Percentiles rank a stretch among this genome's conserved stretches.
Evolutionary conservation across 2,329 filamentous ascomycete species (phyloP).

Genomic region (Monosporascus sp.): DNA sequence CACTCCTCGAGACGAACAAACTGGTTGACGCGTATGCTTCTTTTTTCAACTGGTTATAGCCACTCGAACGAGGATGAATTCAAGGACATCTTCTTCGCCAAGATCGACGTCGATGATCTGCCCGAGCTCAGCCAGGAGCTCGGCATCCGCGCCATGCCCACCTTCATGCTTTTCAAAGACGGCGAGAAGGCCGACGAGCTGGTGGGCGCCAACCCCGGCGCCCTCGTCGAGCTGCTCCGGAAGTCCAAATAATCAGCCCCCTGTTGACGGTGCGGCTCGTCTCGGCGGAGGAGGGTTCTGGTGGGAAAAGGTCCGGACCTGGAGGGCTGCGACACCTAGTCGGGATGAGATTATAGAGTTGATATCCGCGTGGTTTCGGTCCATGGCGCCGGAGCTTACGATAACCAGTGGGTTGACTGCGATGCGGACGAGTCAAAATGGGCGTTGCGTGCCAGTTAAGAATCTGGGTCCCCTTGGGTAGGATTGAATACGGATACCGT

Average conservation of each 20-base stretch:
- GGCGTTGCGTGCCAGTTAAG: neutral
- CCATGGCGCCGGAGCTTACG: no score
- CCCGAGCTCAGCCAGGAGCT: slow-evolving; percentile 71
- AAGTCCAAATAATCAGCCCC: slow-evolving; percentile 10
- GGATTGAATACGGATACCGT: neutral
- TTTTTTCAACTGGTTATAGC: slow-evolving; percentile 29
- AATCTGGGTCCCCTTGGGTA: neutral
- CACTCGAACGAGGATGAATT: slow-evolving; percentile 53
- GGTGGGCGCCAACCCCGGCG: slow-evolving; percentile 73
- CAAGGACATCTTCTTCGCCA: slow-evolving; percentile 67
- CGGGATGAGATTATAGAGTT: no score
- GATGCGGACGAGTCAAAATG: no score
- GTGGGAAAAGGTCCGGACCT: no score
- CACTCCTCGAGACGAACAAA: neutral
- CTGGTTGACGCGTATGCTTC: neutral
- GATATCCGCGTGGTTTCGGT: no score
- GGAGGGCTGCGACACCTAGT: no score
- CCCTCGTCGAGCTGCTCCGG: slow-evolving; percentile 46
- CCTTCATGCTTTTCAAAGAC: slow-evolving; percentile 79
- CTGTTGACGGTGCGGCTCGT: no score
- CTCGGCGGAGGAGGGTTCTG: no score
- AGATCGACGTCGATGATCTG: slow-evolving; percentile 85
- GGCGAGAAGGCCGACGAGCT: slow-evolving; percentile 69
- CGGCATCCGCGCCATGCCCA: slow-evolving; percentile 85
- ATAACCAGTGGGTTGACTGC: no score